These are phyloP conservation scores for Pestalotiopsis sp. DNA, from an alignment of 2,329 filamentous ascomycete genomes.

Conservation along the genomic window DNA sequence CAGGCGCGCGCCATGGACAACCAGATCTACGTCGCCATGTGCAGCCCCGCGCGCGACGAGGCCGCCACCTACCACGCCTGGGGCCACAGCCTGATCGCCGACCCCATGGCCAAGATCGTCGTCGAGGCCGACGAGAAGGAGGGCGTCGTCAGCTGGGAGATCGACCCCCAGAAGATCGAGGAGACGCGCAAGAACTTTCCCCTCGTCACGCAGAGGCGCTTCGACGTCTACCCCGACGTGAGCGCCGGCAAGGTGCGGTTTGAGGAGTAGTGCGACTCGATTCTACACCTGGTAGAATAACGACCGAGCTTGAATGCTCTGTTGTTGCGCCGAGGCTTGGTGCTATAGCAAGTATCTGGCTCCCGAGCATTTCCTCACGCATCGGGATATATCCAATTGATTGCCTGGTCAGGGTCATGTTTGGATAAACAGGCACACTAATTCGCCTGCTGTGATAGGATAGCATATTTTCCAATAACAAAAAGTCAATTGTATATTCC, in stretches of 20 bases:
- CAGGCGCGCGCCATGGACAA: constrained; percentile 89
- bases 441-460: neutral
- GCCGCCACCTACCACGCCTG: constrained; percentile 82
- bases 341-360: too few species aligned
- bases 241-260: constrained; percentile 58
- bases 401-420: neutral
- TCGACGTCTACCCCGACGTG: constrained; percentile 95
- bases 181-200: constrained; percentile 84
- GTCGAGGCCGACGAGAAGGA: constrained; percentile 79
- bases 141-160: constrained; percentile 72
- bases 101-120: constrained; percentile 85
- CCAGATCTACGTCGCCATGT: constrained; percentile 90
- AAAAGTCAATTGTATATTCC: neutral
- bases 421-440: neutral
- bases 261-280: constrained; percentile 23
- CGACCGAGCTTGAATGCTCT: too few species aligned
- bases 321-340: too few species aligned
- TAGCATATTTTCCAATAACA: neutral
- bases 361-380: too few species aligned
- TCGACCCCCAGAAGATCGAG: constrained; percentile 70
- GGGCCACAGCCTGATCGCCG: constrained; percentile 87
- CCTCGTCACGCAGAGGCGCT: constrained; percentile 80
- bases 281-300: constrained; percentile 2
- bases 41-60: constrained; percentile 85
- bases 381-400: neutral